These are phyloP conservation scores for Aspergillus bridgeri DNA, from an alignment of 495 filamentous ascomycete species.

Conservation along the genomic window DNA sequence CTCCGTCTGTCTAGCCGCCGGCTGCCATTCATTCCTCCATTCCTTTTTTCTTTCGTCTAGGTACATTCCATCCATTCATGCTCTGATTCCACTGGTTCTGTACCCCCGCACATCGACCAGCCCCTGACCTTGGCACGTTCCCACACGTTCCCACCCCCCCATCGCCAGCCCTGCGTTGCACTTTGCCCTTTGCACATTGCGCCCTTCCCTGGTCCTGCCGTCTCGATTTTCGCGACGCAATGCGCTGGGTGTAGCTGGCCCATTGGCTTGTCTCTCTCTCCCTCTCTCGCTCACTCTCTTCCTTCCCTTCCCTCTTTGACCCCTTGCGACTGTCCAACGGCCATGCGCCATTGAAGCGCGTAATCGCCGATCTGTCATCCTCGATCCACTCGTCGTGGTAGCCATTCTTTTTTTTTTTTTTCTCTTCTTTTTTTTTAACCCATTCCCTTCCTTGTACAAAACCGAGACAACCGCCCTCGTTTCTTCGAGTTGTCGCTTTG, in stretches of 20 bases:
- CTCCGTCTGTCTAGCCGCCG: background rate
- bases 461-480: constrained; percentile 5
- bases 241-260: background rate
- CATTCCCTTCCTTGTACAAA: constrained; percentile 9
- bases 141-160: background rate
- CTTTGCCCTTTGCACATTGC: background rate
- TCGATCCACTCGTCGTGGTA: constrained; percentile 5
- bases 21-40: background rate
- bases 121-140: background rate
- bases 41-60: background rate
- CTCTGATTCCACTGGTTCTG: background rate
- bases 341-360: constrained; percentile 16
- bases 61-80: too few species aligned
- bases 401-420: constrained; percentile 2
- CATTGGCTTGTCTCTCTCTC: background rate
- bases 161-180: background rate
- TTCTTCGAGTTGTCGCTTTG: constrained; percentile 5
- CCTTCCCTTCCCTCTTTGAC: background rate
- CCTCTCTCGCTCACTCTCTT: background rate
- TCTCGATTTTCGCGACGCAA: background rate
- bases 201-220: background rate
- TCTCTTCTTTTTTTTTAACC: background rate
- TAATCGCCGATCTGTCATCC: constrained; percentile 9
- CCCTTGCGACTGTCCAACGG: constrained; percentile 10
- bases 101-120: background rate